Percentiles rank a stretch among this genome's conserved stretches.
These are phyloP conservation scores for Peronosclerospora sorghi DNA, from an alignment of 352 stramenopile species.

Conservation along the genomic window DNA sequence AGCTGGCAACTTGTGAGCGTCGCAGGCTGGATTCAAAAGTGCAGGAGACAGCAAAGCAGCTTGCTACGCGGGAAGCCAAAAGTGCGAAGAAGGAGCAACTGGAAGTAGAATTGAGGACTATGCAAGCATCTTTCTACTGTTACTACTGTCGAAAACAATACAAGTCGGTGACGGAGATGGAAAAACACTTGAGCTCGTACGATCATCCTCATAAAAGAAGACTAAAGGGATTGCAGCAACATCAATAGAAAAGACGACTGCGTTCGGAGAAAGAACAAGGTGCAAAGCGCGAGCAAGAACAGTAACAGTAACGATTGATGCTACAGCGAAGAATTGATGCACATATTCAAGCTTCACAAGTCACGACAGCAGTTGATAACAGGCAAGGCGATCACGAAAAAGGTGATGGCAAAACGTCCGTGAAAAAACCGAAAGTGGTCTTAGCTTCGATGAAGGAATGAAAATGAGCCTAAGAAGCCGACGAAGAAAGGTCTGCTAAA, in stretches of 20 bases:
- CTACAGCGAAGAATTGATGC: slow-evolving; percentile 29
- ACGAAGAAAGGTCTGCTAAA: slow-evolving; percentile 6
- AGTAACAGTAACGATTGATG: slow-evolving; percentile 21
- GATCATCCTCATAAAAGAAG: slow-evolving; percentile 65
- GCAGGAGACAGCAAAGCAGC: slow-evolving; percentile 32
- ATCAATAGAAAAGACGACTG: slow-evolving; percentile 18
- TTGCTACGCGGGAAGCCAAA: slow-evolving; percentile 17
- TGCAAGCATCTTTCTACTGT: slow-evolving; percentile 46
- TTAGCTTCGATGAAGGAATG: slow-evolving; percentile 22
- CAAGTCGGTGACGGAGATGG: slow-evolving; percentile 56
- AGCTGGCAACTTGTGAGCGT: slow-evolving; percentile 38
- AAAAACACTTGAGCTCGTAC: slow-evolving; percentile 64
- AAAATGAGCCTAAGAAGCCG: slow-evolving; percentile 18
- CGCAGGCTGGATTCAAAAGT: slow-evolving; percentile 38
- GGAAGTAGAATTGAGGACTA: slow-evolving; percentile 25
- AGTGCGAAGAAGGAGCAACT: slow-evolving; percentile 17
- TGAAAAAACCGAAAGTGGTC: slow-evolving; percentile 16
- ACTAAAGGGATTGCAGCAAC: slow-evolving; percentile 21
- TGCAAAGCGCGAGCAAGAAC: slow-evolving; percentile 25
- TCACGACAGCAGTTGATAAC: not conserved
- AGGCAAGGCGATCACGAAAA: not conserved
- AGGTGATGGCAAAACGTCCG: not conserved
- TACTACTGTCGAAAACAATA: slow-evolving; percentile 56
- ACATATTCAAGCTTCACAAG: slow-evolving; percentile 5
- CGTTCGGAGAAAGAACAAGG: slow-evolving; percentile 6